Evolutionary conservation across 345 rosid species (phyloP).

Genomic region (Eucalyptus victrix): DNA sequence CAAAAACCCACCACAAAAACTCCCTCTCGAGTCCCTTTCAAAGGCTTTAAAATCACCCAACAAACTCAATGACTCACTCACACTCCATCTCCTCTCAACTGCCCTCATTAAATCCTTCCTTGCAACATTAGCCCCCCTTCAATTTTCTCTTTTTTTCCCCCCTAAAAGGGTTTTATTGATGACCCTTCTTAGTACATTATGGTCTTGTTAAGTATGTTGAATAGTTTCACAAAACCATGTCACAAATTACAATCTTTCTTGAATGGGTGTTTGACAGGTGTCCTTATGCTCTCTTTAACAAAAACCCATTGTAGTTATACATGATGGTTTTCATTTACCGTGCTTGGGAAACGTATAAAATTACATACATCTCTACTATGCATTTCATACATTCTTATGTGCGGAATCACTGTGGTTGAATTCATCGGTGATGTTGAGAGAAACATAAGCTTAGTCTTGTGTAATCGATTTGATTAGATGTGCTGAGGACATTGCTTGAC

Average conservation of each 20-base stretch:
- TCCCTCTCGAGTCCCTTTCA: neutral
- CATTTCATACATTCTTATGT: neutral
- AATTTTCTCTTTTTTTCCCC: neutral
- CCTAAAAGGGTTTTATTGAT: neutral
- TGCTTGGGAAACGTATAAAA: neutral
- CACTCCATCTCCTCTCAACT: neutral
- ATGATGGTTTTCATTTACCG: neutral
- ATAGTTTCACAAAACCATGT: neutral
- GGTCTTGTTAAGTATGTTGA: neutral
- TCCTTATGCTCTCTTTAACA: neutral
- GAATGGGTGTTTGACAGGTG: neutral
- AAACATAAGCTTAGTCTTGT: neutral
- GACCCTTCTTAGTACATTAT: neutral
- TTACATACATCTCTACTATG: neutral
- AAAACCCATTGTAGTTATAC: neutral
- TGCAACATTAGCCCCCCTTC: neutral
- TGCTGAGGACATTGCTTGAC: neutral
- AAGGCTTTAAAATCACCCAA: neutral
- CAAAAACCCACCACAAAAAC: neutral
- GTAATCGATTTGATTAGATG: neutral
- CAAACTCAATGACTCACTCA: neutral
- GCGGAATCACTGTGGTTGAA: neutral
- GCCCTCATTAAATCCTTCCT: neutral
- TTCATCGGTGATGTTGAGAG: neutral
- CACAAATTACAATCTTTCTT: neutral